Percentiles rank a stretch among this genome's conserved stretches.
These are phyloP conservation scores for Pterothamnion heteromorphum DNA, from an alignment of 31 red algal species.

Conservation along the genomic window DNA sequence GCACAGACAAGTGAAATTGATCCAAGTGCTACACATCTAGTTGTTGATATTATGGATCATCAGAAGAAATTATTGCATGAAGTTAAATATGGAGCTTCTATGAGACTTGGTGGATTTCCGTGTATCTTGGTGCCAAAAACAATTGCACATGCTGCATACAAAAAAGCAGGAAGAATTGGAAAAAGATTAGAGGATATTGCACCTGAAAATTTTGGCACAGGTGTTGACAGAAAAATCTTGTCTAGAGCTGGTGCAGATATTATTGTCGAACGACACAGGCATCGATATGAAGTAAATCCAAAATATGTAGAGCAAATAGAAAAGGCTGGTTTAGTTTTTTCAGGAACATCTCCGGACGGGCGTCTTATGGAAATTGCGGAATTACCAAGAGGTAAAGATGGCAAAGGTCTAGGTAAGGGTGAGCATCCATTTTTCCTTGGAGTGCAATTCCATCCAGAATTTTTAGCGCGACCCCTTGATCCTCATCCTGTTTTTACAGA, in stretches of 20 bases:
- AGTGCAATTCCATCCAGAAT: conserved; percentile 78
- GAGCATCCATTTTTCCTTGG: conserved; percentile 74
- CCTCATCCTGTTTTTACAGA: conserved; percentile 74
- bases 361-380: conserved; percentile 75
- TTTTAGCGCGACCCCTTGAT: conserved; percentile 49
- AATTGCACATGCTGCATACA: conserved; percentile 50
- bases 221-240: too few species aligned
- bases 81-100: conserved; percentile 60
- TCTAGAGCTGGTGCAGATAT: too few species aligned
- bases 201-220: too few species aligned
- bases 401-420: conserved; percentile 76
- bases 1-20: conserved; percentile 59
- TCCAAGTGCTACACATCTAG: conserved; percentile 9
- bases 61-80: conserved; percentile 50
- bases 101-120: conserved; percentile 70
- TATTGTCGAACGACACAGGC: conserved; percentile 66
- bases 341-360: conserved; percentile 58
- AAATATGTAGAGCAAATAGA: conserved; percentile 51
- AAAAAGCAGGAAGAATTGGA: not conserved
- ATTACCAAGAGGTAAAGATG: conserved; percentile 64
- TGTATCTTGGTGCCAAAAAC: not conserved
- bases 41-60: conserved; percentile 58
- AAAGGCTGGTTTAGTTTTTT: conserved; percentile 53
- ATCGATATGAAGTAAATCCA: conserved; percentile 76
- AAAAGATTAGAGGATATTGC: too few species aligned